Base-by-base conservation (phyloP, 805 yeast species). In the Lipomyces yamanashiensis region DNA sequence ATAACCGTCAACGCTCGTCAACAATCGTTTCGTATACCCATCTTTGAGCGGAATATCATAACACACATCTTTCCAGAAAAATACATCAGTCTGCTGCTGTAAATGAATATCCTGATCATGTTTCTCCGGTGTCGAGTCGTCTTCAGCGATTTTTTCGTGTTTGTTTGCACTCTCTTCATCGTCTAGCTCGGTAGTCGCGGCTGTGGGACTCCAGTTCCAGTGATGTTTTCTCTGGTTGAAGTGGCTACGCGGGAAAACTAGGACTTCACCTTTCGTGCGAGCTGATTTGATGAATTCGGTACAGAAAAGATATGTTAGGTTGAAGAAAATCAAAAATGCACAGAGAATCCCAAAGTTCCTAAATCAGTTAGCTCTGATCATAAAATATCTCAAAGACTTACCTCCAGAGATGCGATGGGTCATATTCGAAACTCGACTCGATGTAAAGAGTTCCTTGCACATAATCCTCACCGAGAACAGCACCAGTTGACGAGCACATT, bases 21-120 rank as follows among this genome's bases (percentile, higher is more conserved):
- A 77, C 64, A 88, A 83, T 64, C 86, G 80, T 72, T 90, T 80
- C 36, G 84, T 80, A 64, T 83, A 41, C 7, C 45, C 89, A 47
- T 76, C 75, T 71, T 86, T 85, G 68, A 86, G 84, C 71, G 84
- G 81, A 62, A 89, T 85, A 66, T 86, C 88, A 73, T 88, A 89
- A 71, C 87, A 83, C 51, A 89, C 85, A 72, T 89, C 82, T 75
- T 84, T 84, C 96, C 96, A 89, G 72, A 86, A 90, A 82, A 88
- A 88, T 45, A 87, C 84, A 58, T 85, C 85, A 12, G 63, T 62
- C 33, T 68, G 71, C 54, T 54, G 41, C 36, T 58, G 62, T 19
- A 64, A 44, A 45, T 67, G 61, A 23, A 66, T 47, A 12, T 55
- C 59, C 12, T 47, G 54, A 13, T 47, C 28, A n/a, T 54, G 21